Evolutionary conservation across 2,329 filamentous ascomycete genomes (phyloP).

Genomic region (Coleophoma cylindrospora): DNA sequence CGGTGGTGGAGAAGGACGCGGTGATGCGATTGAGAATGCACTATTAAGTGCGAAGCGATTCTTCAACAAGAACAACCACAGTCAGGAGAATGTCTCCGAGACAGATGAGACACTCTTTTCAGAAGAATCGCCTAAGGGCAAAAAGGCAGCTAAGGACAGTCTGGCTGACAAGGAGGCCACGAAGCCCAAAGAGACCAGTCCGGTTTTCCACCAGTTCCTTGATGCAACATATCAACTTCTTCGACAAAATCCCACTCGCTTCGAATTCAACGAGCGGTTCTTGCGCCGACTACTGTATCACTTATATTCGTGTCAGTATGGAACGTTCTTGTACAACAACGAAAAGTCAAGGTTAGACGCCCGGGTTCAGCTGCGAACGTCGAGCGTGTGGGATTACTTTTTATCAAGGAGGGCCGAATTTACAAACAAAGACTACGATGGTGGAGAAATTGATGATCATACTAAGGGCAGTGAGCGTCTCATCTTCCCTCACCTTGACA

Average conservation of each 20-base stretch:
- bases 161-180: slow-evolving; percentile 62
- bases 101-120: slow-evolving; percentile 39
- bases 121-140: slow-evolving; percentile 24
- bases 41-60: slow-evolving; percentile 82
- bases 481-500: slow-evolving; percentile 70
- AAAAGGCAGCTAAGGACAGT: slow-evolving; percentile 32
- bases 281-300: slow-evolving; percentile 86
- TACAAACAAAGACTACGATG: slow-evolving; percentile 73
- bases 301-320: slow-evolving; percentile 92
- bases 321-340: slow-evolving; percentile 92
- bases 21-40: slow-evolving; percentile 81
- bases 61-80: slow-evolving; percentile 76
- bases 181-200: slow-evolving; percentile 84
- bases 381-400: slow-evolving; percentile 96
- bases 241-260: slow-evolving; percentile 78
- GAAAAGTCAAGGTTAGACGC: slow-evolving; percentile 80
- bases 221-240: slow-evolving; percentile 90
- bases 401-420: slow-evolving; percentile 77
- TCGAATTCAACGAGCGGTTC: slow-evolving; percentile 96
- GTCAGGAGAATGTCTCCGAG: slow-evolving; percentile 53
- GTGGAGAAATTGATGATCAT: slow-evolving; percentile 67
- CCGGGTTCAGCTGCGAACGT: slow-evolving; percentile 63
- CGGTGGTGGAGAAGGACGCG: slow-evolving; percentile 39
- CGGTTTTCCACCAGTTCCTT: slow-evolving; percentile 96
- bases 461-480: slow-evolving; percentile 76